Conservation (phyloP, 441 rosid species). For the Jatropha multifida region DNA sequence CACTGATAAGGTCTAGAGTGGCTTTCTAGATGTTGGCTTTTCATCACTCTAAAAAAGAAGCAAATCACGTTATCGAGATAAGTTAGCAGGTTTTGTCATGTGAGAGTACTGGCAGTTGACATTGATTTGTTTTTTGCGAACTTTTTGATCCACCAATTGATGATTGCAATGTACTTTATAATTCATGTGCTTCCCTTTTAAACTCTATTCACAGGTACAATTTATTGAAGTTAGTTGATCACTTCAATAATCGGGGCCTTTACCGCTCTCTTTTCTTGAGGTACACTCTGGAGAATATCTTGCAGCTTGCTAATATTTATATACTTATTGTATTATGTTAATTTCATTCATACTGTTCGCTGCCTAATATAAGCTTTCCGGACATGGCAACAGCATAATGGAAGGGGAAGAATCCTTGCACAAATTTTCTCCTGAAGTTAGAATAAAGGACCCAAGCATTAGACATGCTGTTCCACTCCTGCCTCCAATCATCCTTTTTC, state of each 20-base stretch:
- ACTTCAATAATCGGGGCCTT: constrained; percentile 79
- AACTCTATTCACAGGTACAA: constrained; percentile 65
- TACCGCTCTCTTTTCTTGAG: constrained; percentile 86
- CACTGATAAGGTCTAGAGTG: background rate
- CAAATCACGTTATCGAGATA: background rate
- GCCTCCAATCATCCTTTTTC: constrained; percentile 76
- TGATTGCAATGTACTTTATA: background rate
- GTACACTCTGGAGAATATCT: constrained; percentile 32
- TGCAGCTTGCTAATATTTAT: background rate
- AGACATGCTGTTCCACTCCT: constrained; percentile 59
- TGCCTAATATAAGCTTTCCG: constrained; percentile 1
- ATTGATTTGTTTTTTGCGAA: constrained; percentile 4
- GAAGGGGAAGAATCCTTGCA: constrained; percentile 85
- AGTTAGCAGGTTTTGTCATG: constrained; percentile 2
- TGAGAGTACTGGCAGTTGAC: background rate
- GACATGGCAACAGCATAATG: constrained; percentile 64
- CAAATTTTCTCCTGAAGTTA: constrained; percentile 77
- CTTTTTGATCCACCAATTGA: constrained; percentile 15
- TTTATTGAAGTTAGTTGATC: constrained; percentile 72
- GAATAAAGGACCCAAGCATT: constrained; percentile 54
- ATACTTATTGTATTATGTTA: background rate
- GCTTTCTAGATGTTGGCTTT: background rate
- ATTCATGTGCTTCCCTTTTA: constrained; percentile 13
- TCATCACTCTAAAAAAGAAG: background rate
- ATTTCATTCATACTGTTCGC: background rate